A percentile compares a stretch with the other conserved stretches of the same genome.
These are phyloP conservation scores for Dovyalis caffra DNA, from an alignment of 345 rosid genomes.

Conservation along the genomic window DNA sequence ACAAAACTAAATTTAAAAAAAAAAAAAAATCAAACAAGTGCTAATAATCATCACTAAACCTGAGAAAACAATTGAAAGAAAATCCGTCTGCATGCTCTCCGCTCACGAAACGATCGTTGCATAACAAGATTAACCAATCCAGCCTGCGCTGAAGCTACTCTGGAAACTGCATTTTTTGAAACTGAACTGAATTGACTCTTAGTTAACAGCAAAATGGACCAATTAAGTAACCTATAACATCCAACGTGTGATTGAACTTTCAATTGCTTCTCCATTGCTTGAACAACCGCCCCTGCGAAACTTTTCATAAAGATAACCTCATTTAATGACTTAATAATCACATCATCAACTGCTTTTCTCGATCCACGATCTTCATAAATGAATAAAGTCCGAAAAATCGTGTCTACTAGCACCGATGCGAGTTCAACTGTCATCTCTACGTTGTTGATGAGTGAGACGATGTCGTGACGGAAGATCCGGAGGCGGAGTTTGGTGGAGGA, in stretches of 20 bases:
- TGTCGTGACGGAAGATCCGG: slow-evolving; percentile 64
- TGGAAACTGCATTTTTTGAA: slow-evolving; percentile 72
- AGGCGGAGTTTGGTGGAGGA: slow-evolving; percentile 58
- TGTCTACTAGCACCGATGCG: slow-evolving; percentile 58
- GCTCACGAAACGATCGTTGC: slow-evolving; percentile 65
- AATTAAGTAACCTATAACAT: slow-evolving; percentile 69
- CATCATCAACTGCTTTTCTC: slow-evolving; percentile 76
- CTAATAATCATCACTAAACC: slow-evolving; percentile 36
- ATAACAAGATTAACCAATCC: slow-evolving; percentile 54
- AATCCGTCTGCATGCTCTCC: slow-evolving; percentile 63
- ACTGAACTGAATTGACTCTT: slow-evolving; percentile 69
- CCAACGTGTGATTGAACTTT: slow-evolving; percentile 57
- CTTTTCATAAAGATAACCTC: slow-evolving; percentile 71
- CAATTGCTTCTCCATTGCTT: slow-evolving; percentile 74
- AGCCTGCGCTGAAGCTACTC: slow-evolving; percentile 78
- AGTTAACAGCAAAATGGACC: slow-evolving; percentile 80
- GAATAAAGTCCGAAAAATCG: slow-evolving; percentile 61
- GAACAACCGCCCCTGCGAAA: slow-evolving; percentile 83
- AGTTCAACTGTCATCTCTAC: slow-evolving; percentile 75
- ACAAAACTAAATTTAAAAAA: neutral
- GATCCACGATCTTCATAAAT: slow-evolving; percentile 78
- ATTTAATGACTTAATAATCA: slow-evolving; percentile 53
- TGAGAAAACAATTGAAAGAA: slow-evolving; percentile 75
- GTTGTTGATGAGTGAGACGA: slow-evolving; percentile 45
- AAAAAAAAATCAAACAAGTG: neutral